Conservation (phyloP, 2,329 filamentous ascomycete species). For the Colletotrichum scovillei region DNA sequence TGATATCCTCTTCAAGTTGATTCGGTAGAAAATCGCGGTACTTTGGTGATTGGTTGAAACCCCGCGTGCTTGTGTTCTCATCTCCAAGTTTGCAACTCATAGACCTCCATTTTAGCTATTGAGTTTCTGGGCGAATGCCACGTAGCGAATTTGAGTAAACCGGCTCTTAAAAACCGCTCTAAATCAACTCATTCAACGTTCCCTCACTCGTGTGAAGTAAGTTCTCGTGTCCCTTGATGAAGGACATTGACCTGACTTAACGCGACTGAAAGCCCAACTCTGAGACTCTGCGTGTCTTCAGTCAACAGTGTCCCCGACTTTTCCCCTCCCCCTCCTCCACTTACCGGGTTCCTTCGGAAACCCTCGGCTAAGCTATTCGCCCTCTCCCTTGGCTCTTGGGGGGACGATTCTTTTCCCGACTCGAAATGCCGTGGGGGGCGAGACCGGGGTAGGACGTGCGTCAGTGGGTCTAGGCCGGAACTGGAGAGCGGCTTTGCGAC, state of each 20-base stretch:
- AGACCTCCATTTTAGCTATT: not conserved
- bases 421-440: not conserved
- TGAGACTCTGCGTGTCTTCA: not conserved
- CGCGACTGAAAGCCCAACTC: not conserved
- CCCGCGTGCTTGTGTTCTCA: not conserved
- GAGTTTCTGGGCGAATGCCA: not conserved
- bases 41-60: not conserved
- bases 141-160: not conserved
- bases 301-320: not conserved
- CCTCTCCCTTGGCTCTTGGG: not conserved
- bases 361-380: not conserved
- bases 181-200: too few relatives aligned
- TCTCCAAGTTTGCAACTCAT: not conserved
- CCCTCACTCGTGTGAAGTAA: not conserved
- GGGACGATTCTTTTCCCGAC: conserved; percentile 17
- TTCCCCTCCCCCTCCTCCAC: not conserved
- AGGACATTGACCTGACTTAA: not conserved
- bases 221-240: not conserved
- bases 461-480: not conserved
- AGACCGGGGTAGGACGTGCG: not conserved
- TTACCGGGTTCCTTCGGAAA: conserved; percentile 8
- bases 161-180: not conserved
- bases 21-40: not conserved
- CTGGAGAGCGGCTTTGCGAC: not conserved
- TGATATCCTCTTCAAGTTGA: conserved; percentile 10